Percentiles rank a stretch among this genome's conserved stretches.
These are phyloP conservation scores for Neonectria sp. DNA, from an alignment of 2,329 filamentous ascomycete genomes.

Conservation along the genomic window DNA sequence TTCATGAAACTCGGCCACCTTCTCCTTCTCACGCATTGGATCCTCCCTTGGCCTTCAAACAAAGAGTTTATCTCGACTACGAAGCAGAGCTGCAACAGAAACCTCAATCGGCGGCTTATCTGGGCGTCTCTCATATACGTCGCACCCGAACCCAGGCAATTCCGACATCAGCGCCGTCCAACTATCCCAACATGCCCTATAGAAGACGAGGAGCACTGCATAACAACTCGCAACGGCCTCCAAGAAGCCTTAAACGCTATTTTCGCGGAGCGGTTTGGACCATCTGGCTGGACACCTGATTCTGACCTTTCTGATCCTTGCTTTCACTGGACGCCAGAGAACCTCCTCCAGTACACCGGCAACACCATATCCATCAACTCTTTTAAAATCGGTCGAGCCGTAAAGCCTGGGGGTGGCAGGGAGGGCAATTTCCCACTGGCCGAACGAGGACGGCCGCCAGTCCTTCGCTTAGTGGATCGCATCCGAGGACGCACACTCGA, in stretches of 20 bases:
- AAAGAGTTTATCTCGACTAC: background rate
- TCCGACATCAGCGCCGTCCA: background rate
- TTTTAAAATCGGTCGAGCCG: too few species aligned
- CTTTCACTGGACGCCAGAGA: background rate
- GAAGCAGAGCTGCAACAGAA: background rate
- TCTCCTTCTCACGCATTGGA: conserved; percentile 2
- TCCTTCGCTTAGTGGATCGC: too few species aligned
- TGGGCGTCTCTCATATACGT: background rate
- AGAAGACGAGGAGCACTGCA: background rate
- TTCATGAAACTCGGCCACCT: conserved; percentile 1
- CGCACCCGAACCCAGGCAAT: background rate
- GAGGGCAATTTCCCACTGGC: too few species aligned
- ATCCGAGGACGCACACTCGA: too few species aligned
- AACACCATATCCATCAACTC: background rate
- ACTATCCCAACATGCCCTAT: background rate
- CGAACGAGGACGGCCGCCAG: too few species aligned
- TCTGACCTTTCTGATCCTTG: background rate
- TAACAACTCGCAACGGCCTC: background rate
- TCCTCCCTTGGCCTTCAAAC: background rate
- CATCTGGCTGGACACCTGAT: background rate
- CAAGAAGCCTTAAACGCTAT: background rate
- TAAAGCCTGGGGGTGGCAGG: too few species aligned
- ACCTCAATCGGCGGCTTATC: background rate
- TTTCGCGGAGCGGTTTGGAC: background rate
- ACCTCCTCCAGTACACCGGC: background rate